Conservation (phyloP, 352 stramenopile species). For the Phytophthora tentaculata region DNA sequence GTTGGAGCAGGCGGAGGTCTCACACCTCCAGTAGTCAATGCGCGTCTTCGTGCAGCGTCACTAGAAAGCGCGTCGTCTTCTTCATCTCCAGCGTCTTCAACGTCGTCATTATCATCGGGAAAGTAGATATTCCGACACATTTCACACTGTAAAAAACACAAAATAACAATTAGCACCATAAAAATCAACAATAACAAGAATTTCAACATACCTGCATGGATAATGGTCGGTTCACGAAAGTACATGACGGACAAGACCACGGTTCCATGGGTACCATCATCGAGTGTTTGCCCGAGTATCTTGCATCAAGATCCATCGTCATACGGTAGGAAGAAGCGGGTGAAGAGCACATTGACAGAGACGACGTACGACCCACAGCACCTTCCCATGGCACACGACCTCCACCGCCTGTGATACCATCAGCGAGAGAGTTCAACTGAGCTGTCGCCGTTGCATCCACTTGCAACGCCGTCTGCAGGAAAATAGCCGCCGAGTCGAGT, state of each 20-base stretch:
- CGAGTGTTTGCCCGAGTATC: conserved; percentile 48
- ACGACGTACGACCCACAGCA: conserved; percentile 34
- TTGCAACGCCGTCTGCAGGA: conserved; percentile 94
- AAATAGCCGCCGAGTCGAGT: conserved; percentile 96
- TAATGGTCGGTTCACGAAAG: conserved; percentile 64
- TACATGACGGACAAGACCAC: conserved; percentile 72
- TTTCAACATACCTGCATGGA: conserved; percentile 58
- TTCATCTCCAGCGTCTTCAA: conserved; percentile 29
- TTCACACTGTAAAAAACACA: conserved; percentile 42
- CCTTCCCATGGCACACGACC: conserved; percentile 50
- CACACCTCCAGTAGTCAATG: conserved; percentile 24
- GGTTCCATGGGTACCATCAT: conserved; percentile 49
- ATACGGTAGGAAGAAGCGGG: conserved; percentile 48
- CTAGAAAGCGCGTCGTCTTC: conserved; percentile 23
- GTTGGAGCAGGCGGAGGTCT: conserved; percentile 13
- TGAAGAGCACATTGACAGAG: conserved; percentile 38
- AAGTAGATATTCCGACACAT: conserved; percentile 57
- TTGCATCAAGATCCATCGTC: conserved; percentile 66
- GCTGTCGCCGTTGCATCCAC: conserved; percentile 48
- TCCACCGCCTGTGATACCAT: conserved; percentile 35
- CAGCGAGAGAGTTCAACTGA: conserved; percentile 31
- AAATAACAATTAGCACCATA: conserved; percentile 15
- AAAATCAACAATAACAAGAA: background rate
- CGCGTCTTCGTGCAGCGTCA: conserved; percentile 28
- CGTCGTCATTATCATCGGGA: conserved; percentile 36